Evolutionary conservation across 108 stramenopile genomes (phyloP).

Genomic region (Cyclotella kingstonii): DNA sequence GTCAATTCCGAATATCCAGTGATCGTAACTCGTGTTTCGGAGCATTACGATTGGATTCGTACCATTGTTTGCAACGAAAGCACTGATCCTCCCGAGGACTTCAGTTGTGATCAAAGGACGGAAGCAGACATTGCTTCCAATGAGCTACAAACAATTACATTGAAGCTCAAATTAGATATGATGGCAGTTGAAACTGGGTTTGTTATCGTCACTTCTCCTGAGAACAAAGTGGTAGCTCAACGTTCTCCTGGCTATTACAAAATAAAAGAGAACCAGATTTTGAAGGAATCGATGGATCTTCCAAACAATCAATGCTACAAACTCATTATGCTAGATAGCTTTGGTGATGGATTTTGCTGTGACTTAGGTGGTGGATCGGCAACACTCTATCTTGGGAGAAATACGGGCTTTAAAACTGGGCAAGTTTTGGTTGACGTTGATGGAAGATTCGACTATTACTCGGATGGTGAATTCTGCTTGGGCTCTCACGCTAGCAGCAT

Average conservation of each 20-base stretch:
- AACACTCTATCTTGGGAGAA: conserved; percentile 23
- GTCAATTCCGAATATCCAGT: conserved; percentile 53
- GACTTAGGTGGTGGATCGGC: conserved; percentile 33
- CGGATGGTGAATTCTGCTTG: conserved; percentile 26
- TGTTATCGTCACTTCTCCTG: conserved; percentile 12
- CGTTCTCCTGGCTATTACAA: conserved; percentile 35
- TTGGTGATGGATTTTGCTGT: conserved; percentile 41
- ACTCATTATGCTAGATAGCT: conserved; percentile 31
- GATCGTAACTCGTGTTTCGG: conserved; percentile 38
- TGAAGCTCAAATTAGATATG: conserved; percentile 36
- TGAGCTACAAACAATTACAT: conserved; percentile 19
- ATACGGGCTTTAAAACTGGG: conserved; percentile 29
- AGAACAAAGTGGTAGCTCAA: conserved; percentile 21
- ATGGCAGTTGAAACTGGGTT: conserved; percentile 44
- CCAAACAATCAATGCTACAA: conserved; percentile 31
- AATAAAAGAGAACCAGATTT: conserved; percentile 18
- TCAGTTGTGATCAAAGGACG: conserved; percentile 16
- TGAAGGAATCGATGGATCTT: conserved; percentile 26
- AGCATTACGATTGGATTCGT: conserved; percentile 50
- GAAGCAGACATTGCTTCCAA: conserved; percentile 4
- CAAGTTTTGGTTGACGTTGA: conserved; percentile 28
- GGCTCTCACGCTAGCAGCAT: background rate
- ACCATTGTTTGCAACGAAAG: conserved; percentile 38
- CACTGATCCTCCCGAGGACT: conserved; percentile 26
- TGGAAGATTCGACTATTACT: conserved; percentile 27